Evolutionary conservation across 2,329 filamentous ascomycete species (phyloP).

Genomic region (Nemania sp.): DNA sequence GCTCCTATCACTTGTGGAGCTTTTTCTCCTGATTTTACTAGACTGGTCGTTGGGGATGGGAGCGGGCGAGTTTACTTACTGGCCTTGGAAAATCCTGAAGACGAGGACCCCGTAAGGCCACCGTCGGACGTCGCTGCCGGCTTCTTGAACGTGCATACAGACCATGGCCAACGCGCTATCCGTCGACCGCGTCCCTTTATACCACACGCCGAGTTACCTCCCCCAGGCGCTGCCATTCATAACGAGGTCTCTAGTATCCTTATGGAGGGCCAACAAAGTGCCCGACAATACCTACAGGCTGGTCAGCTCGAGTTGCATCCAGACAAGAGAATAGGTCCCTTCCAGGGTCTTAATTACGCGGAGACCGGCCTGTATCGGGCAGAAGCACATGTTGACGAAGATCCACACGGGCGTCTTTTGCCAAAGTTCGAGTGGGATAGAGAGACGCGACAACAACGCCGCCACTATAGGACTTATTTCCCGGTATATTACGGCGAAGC

Average conservation of each 20-base stretch:
- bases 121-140: constrained; percentile 25
- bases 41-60: constrained; percentile 62
- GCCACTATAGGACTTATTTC: too few relatives aligned
- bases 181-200: constrained; percentile 53
- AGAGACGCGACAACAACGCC: too few relatives aligned
- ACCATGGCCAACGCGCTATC: constrained; percentile 39
- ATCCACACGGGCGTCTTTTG: constrained; percentile 51
- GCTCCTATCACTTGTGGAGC: constrained; percentile 61
- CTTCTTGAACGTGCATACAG: constrained; percentile 44
- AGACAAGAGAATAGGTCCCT: constrained; percentile 55
- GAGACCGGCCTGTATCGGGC: constrained; percentile 49
- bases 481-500: too few relatives aligned
- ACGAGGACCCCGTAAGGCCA: constrained; percentile 41
- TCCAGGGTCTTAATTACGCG: constrained; percentile 59
- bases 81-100: constrained; percentile 50
- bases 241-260: constrained; percentile 27
- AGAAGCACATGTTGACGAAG: constrained; percentile 52
- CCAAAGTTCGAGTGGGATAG: constrained; percentile 49
- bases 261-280: constrained; percentile 35
- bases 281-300: constrained; percentile 43
- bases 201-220: constrained; percentile 54
- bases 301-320: constrained; percentile 47
- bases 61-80: constrained; percentile 63
- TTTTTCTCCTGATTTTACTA: constrained; percentile 60
- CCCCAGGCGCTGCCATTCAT: constrained; percentile 38